Evolutionary conservation across 371 early-diverging fungal genomes (phyloP).

Genomic region (Syncephalastrum monosporum): DNA sequence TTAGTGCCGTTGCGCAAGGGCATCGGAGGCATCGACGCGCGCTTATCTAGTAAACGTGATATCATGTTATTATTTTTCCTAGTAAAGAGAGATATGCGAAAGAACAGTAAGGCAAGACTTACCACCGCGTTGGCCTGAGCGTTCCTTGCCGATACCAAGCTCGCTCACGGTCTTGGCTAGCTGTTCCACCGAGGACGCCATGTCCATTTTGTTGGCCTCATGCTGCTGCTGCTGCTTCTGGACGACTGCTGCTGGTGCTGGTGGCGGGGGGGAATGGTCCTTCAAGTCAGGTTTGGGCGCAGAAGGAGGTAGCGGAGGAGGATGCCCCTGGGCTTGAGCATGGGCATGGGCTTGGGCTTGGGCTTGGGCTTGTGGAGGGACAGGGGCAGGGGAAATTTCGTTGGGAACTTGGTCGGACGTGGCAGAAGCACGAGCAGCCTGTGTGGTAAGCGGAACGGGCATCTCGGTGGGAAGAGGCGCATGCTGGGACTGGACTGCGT

Average conservation of each 20-base stretch:
- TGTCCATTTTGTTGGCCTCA: neutral
- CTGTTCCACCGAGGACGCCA: conserved; percentile 28
- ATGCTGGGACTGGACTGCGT: no score
- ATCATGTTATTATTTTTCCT: neutral
- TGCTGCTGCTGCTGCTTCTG: neutral
- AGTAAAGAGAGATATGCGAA: neutral
- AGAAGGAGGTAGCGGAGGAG: neutral
- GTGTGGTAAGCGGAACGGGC: no score
- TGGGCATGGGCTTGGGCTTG: neutral
- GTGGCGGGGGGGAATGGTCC: conserved; percentile 5
- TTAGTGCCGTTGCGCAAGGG: neutral
- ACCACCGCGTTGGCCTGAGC: conserved; percentile 2
- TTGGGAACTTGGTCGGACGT: no score
- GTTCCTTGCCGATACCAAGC: conserved; percentile 17
- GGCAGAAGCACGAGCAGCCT: no score
- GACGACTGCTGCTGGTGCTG: neutral
- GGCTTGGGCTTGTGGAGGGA: neutral
- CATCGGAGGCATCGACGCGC: neutral
- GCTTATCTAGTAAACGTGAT: neutral
- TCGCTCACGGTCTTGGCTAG: conserved; percentile 24
- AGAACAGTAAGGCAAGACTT: neutral
- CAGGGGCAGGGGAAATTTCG: no score
- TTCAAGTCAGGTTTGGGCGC: conserved; percentile 21
- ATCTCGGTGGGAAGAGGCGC: no score
- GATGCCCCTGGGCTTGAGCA: neutral